Percentiles rank a stretch among this genome's conserved stretches.
Evolutionary conservation across 2,329 filamentous ascomycete genomes (phyloP).

Genomic region (Neofusicoccum umdonicola): DNA sequence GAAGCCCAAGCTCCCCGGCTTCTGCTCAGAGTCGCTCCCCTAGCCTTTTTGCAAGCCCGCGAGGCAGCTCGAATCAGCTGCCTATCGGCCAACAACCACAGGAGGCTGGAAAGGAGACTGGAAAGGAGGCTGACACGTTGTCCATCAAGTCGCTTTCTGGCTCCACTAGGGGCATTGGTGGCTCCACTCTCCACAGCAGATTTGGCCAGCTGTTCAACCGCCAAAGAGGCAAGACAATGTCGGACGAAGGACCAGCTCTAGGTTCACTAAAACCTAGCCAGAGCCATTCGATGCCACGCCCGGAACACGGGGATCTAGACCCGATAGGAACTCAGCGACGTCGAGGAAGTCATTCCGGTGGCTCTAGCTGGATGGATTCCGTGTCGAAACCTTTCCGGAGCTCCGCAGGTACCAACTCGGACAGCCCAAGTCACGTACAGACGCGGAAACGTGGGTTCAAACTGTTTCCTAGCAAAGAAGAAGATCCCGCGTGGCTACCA

Average conservation of each 20-base stretch:
- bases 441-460: slow-evolving; percentile 49
- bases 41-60: slow-evolving; percentile 48
- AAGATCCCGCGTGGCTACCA: slow-evolving; percentile 41
- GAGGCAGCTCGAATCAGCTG: slow-evolving; percentile 46
- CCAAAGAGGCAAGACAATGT: slow-evolving; percentile 59
- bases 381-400: slow-evolving; percentile 33
- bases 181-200: slow-evolving; percentile 40
- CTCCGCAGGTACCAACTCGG: slow-evolving; percentile 31
- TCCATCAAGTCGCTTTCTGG: slow-evolving; percentile 49
- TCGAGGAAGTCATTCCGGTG: slow-evolving; percentile 53
- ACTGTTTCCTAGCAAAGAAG: slow-evolving; percentile 53
- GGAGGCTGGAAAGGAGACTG: slow-evolving; percentile 43
- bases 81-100: slow-evolving; percentile 36
- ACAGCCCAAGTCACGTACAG: slow-evolving; percentile 37
- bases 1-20: slow-evolving; percentile 43
- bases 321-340: slow-evolving; percentile 50
- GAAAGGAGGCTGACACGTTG: slow-evolving; percentile 44
- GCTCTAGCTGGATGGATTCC: slow-evolving; percentile 57
- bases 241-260: slow-evolving; percentile 62
- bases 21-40: slow-evolving; percentile 44
- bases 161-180: slow-evolving; percentile 47
- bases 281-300: slow-evolving; percentile 73
- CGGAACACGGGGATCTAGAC: slow-evolving; percentile 48
- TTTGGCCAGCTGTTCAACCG: slow-evolving; percentile 63
- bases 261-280: slow-evolving; percentile 70